Evolutionary conservation across 169 alveolate genomes (phyloP).

Genomic region (Plasmodium inui): DNA sequence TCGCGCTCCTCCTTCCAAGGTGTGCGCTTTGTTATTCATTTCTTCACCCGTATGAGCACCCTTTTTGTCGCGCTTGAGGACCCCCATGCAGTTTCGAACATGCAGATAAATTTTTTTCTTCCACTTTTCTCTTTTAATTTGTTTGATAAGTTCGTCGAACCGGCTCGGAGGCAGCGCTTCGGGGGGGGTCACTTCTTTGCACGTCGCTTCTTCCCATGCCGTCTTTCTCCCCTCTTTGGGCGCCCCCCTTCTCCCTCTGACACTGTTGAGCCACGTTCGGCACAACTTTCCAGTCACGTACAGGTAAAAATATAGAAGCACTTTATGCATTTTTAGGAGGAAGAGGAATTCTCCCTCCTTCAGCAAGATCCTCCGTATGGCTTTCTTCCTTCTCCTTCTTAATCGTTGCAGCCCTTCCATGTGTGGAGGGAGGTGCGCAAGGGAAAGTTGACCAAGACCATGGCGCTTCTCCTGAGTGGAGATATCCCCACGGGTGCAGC

Average conservation of each 20-base stretch:
- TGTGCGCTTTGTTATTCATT: neutral
- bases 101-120: constrained; percentile 19
- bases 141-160: constrained; percentile 12
- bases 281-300: constrained; percentile 2
- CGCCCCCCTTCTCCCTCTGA: neutral
- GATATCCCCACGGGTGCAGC: neutral
- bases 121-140: constrained; percentile 15
- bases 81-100: neutral
- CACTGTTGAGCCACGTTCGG: neutral
- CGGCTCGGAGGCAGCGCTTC: neutral
- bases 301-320: constrained; percentile 40
- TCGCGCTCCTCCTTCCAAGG: neutral
- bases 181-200: neutral
- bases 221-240: neutral
- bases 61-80: neutral
- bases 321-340: constrained; percentile 40
- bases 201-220: neutral
- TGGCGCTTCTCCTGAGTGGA: neutral
- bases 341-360: constrained; percentile 23
- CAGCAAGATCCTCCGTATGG: neutral
- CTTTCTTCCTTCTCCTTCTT: constrained; percentile 24
- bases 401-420: neutral
- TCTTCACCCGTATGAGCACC: neutral
- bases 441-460: neutral
- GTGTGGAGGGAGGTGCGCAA: neutral